Percentiles rank a stretch among this genome's conserved stretches.
Conservation (phyloP, 208 protist genomes). For the Wallacemonas sp. region DNA sequence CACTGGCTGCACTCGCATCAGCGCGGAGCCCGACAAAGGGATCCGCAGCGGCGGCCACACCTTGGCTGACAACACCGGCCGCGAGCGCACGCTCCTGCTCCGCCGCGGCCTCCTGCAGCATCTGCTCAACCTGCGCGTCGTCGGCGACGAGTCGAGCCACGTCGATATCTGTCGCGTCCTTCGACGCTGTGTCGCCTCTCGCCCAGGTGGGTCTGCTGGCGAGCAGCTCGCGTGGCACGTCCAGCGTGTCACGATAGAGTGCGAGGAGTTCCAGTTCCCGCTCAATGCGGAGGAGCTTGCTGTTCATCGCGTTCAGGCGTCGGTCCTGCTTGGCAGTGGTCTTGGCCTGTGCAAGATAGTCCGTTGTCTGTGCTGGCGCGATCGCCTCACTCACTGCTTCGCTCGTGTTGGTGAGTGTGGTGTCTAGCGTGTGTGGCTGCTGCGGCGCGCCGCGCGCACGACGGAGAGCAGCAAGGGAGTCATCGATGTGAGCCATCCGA, state of each 20-base stretch:
- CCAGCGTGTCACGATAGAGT: constrained; percentile 17
- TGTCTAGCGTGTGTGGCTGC: neutral
- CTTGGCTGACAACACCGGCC: neutral
- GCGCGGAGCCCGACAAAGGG: constrained; percentile 19
- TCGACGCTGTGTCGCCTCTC: neutral
- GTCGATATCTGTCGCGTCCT: neutral
- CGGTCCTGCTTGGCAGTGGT: constrained; percentile 3
- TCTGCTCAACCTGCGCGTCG: constrained; percentile 30
- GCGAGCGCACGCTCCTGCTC: constrained; percentile 37
- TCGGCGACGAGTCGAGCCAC: constrained; percentile 23
- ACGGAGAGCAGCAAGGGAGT: constrained; percentile 31
- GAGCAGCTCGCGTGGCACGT: constrained; percentile 19
- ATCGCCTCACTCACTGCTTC: neutral
- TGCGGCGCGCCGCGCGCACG: constrained; percentile 13
- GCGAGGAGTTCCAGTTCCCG: constrained; percentile 21
- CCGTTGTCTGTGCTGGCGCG: constrained; percentile 1
- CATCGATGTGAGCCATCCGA: constrained; percentile 15
- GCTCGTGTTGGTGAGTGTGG: no score
- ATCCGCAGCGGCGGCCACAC: neutral
- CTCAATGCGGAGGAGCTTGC: constrained; percentile 32
- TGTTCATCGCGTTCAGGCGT: constrained; percentile 42
- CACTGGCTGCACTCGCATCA: neutral
- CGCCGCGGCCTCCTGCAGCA: constrained; percentile 43
- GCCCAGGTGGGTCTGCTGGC: constrained; percentile 29
- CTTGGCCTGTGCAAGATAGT: constrained; percentile 35